Base-by-base conservation (phyloP, 108 stramenopile species). In the Skeletonema marinoi region DNA sequence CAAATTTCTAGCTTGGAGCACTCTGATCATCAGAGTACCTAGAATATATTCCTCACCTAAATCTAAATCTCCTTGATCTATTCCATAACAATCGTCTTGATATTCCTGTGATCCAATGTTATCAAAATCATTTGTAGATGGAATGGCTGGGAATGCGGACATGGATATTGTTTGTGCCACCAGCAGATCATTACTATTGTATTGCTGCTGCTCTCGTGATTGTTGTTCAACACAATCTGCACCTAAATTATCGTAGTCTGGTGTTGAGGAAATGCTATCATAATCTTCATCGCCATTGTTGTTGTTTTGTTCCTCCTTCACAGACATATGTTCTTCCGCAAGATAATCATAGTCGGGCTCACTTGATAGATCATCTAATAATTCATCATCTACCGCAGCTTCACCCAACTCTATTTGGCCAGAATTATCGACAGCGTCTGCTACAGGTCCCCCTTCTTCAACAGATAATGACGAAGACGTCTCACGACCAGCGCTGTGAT, bases 21-120 rank as follows among this genome's bases (percentile, higher is more conserved):
- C 91, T 35, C 94, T 82, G 10, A 93, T 88, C 65, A 95, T 79
- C 39, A 95, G 58, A 2, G 92, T 95, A 8, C 94, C 94, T 66
- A 95, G 71, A 60, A 95, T 92, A 60, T 95, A 92, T 17, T 71
- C 80, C 12, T 71, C 80, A 42, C 65, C 79, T 4, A 25, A 25
- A 25, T 19, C 35, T 48, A 74, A 63, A 2, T 54, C 68, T 6
- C 51, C 68, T 35, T 63, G 32, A 54, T 64, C 68, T 4, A 32
- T 33, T 17, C 39, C 66, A 59, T 67, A 44, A 11, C 31, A 14
- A 74, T 36, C 32, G 7, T 38, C 63, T 13, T 65, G 41, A 41
- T 74, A n/a, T 10, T 36, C 32, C 3, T 39, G 31, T 50, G 11
- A 44, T 29, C 33, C 25, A 44, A 12, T 46, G 46, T 63, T 29